phyloP scores from a whole-genome alignment of 345 rosid species.

The Brassica incana region DNA sequence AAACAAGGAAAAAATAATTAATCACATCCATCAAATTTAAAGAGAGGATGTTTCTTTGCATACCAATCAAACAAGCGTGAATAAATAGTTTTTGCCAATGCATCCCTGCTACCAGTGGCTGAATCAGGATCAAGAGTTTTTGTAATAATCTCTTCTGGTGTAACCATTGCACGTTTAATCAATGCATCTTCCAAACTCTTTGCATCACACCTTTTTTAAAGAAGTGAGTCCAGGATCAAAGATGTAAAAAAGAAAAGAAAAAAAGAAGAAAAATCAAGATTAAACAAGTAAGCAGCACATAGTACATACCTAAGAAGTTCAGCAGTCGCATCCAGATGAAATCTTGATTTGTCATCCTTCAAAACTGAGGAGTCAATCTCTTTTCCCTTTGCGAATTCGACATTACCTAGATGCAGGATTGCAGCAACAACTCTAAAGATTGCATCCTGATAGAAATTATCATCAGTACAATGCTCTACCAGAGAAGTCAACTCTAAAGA shows the following conservation, averaged over 20 bases:
- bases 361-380: conserved; percentile 90
- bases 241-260: conserved; percentile 11
- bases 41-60: conserved; percentile 21
- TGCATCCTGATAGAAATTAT: conserved; percentile 66
- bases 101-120: conserved; percentile 93
- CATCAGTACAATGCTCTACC: conserved; percentile 23
- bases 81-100: conserved; percentile 89
- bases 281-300: conserved; percentile 31
- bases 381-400: conserved; percentile 86
- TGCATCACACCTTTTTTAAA: conserved; percentile 67
- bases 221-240: conserved; percentile 32
- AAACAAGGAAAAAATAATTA: conserved; percentile 19
- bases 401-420: conserved; percentile 89
- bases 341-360: conserved; percentile 88
- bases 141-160: conserved; percentile 97
- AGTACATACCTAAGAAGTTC: conserved; percentile 83
- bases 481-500: not conserved
- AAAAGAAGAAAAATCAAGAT: conserved; percentile 17
- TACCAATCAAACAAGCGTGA: conserved; percentile 99
- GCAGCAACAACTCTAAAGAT: conserved; percentile 98
- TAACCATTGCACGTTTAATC: conserved; percentile 98
- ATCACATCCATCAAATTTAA: not conserved
- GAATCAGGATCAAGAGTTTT: conserved; percentile 90
- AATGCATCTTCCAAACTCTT: conserved; percentile 91
- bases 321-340: conserved; percentile 77